Evolutionary conservation across 2,329 filamentous ascomycete species (phyloP).

Genomic region (Zymoseptoria tritici): DNA sequence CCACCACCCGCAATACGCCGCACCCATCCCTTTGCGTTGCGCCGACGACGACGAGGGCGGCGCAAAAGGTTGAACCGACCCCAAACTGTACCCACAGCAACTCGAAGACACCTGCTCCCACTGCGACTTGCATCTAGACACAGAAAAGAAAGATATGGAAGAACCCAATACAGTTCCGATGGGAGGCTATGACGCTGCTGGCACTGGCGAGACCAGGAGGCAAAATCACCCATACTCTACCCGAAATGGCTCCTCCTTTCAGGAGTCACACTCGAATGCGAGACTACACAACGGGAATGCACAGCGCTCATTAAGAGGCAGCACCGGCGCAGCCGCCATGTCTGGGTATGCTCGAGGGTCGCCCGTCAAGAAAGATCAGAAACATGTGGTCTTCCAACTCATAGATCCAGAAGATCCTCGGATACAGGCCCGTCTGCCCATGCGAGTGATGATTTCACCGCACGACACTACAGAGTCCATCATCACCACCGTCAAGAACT

Average conservation of each 20-base stretch:
- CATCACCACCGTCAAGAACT: constrained; percentile 97
- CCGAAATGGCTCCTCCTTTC: constrained; percentile 20
- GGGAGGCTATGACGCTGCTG: constrained; percentile 15
- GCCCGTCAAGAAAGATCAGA: constrained; percentile 40
- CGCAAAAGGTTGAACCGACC: constrained; percentile 5
- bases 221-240: constrained; percentile 30
- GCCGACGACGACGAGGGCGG: constrained; percentile 23
- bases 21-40: constrained; percentile 23
- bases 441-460: constrained; percentile 83
- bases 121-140: constrained; percentile 3
- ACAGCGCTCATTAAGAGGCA: constrained; percentile 17
- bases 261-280: constrained; percentile 11
- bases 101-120: constrained; percentile 8
- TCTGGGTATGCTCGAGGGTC: constrained; percentile 24
- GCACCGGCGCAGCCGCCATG: constrained; percentile 13
- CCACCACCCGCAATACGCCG: constrained; percentile 11
- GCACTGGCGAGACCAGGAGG: constrained; percentile 20
- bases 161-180: constrained; percentile 31
- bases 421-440: constrained; percentile 60
- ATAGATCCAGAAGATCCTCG: constrained; percentile 38
- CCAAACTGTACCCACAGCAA: constrained; percentile 7
- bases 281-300: constrained; percentile 6
- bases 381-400: constrained; percentile 74
- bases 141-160: constrained; percentile 26
- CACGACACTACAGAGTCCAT: constrained; percentile 98